A percentile compares a stretch with the other conserved stretches of the same genome.
These are phyloP conservation scores for Fraxinus pennsylvanica DNA, from an alignment of 257 asterid species.

Conservation along the genomic window DNA sequence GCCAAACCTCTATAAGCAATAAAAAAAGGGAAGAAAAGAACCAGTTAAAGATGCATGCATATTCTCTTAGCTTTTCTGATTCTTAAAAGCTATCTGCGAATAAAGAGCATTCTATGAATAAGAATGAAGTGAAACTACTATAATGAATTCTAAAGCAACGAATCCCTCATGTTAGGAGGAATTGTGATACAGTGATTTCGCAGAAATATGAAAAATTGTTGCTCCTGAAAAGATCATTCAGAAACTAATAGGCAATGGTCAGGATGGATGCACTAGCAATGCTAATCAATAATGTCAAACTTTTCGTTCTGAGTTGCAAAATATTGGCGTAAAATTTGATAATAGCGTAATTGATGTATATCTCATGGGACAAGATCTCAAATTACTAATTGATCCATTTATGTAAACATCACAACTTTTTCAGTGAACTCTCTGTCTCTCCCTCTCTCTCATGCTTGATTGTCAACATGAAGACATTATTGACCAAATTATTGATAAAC, in stretches of 20 bases:
- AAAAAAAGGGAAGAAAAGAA: slow-evolving; percentile 22
- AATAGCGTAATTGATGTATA: neutral
- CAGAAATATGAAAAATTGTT: slow-evolving; percentile 13
- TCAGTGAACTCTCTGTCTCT: slow-evolving; percentile 26
- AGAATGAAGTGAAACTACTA: neutral
- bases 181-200: neutral
- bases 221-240: slow-evolving; percentile 2
- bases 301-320: slow-evolving; percentile 15
- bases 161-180: neutral
- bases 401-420: slow-evolving; percentile 35
- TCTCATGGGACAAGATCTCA: neutral
- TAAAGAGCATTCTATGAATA: neutral
- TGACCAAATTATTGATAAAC: slow-evolving; percentile 39
- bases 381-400: neutral
- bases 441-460: slow-evolving; percentile 1
- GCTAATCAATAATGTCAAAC: slow-evolving; percentile 16
- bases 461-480: slow-evolving; percentile 32
- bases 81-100: slow-evolving; percentile 30
- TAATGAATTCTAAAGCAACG: neutral
- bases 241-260: slow-evolving; percentile 13
- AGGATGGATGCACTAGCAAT: neutral
- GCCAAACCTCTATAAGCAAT: slow-evolving; percentile 12
- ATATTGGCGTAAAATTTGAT: neutral
- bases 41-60: slow-evolving; percentile 35
- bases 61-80: slow-evolving; percentile 40